Conservation (phyloP, 768 basidiomycete genomes). For the Tulasnella sp. region DNA sequence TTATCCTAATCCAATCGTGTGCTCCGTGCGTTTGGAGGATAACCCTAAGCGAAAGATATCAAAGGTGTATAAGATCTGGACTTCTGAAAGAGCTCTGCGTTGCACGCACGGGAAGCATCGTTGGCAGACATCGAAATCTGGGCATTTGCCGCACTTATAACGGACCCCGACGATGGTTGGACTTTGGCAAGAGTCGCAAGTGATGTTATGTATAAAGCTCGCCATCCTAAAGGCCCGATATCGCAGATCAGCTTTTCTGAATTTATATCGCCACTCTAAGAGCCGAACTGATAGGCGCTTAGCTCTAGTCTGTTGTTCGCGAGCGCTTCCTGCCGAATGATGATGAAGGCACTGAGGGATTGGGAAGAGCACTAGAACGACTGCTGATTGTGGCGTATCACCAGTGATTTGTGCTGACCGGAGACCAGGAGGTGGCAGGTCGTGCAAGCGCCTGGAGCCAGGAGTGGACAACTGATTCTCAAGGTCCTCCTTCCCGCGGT, state of each 20-base stretch:
- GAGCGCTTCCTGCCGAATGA: too few species aligned
- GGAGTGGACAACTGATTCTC: background rate
- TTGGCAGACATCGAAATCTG: background rate
- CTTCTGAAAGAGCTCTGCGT: background rate
- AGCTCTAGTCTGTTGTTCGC: background rate
- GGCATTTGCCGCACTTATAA: slow-evolving; percentile 6
- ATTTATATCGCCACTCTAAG: background rate
- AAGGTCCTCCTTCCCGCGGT: background rate
- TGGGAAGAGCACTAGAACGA: too few species aligned
- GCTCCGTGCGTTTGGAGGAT: slow-evolving; percentile 44
- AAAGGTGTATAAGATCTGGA: background rate
- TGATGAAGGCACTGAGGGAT: too few species aligned
- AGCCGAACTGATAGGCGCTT: background rate
- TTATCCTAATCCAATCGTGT: slow-evolving; percentile 63
- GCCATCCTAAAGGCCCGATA: background rate
- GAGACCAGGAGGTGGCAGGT: background rate
- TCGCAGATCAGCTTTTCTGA: background rate
- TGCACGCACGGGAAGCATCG: slow-evolving; percentile 6
- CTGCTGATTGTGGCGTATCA: too few species aligned
- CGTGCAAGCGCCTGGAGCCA: background rate
- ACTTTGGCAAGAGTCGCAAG: background rate
- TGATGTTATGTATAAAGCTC: background rate
- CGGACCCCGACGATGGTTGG: background rate
- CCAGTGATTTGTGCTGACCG: too few species aligned
- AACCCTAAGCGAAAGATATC: background rate